Conservation (phyloP, 176 grass and related monocot species). For the Cenchrus americanus region DNA sequence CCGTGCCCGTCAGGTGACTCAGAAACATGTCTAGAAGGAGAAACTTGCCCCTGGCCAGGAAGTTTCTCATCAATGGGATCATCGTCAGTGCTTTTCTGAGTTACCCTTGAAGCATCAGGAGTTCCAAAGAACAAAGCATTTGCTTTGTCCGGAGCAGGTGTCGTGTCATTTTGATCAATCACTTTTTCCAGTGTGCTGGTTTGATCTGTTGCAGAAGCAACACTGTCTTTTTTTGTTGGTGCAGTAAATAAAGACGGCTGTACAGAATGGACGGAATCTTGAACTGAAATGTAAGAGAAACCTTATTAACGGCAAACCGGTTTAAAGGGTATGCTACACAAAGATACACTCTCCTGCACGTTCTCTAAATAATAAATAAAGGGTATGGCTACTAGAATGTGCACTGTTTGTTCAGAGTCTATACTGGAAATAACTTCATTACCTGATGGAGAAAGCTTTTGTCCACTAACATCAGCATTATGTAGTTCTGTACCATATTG, state of each 20-base stretch:
- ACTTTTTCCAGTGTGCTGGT: background rate
- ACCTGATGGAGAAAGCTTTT: slow-evolving; percentile 21
- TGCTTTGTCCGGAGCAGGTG: background rate
- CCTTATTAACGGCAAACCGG: background rate
- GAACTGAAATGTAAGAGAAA: slow-evolving; percentile 25
- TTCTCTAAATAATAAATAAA: background rate
- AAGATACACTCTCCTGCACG: no score
- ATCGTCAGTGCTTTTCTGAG: slow-evolving; percentile 25
- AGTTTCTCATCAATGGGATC: slow-evolving; percentile 19
- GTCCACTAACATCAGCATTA: background rate
- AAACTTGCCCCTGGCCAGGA: background rate
- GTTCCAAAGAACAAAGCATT: background rate
- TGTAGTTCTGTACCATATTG: background rate
- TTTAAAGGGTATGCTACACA: background rate
- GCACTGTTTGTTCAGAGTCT: background rate
- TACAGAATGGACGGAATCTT: slow-evolving; percentile 21
- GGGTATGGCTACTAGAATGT: background rate
- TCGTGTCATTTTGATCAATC: background rate
- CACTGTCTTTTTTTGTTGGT: slow-evolving; percentile 12
- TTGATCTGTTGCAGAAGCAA: background rate
- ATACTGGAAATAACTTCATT: slow-evolving; percentile 7
- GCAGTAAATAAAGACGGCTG: slow-evolving; percentile 1
- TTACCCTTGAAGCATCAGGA: background rate
- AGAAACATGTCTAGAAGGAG: background rate
- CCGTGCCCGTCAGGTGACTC: background rate